Conservation (phyloP, 495 filamentous ascomycete species). For the Ascodesmis nigricans region DNA sequence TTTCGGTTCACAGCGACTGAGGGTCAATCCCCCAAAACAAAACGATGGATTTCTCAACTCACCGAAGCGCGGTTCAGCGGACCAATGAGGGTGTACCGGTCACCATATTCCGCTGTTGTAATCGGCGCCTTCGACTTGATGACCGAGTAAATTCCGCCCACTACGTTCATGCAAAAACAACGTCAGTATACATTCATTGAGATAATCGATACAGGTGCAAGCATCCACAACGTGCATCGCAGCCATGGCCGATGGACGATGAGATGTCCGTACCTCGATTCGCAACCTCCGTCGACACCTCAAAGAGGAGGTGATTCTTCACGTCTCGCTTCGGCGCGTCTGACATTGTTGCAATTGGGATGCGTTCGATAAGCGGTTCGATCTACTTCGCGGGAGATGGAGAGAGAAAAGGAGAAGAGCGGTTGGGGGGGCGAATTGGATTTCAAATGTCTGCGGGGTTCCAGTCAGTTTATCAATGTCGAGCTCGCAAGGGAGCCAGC, state of each 20-base stretch:
- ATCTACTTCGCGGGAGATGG: too few species aligned
- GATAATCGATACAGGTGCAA: background rate
- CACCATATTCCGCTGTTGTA: constrained; percentile 94
- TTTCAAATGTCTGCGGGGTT: too few species aligned
- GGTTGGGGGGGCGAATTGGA: too few species aligned
- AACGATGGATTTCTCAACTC: too few species aligned
- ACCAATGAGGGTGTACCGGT: constrained; percentile 85
- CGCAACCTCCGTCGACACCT: constrained; percentile 88
- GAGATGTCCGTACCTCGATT: constrained; percentile 50
- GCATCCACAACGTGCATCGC: background rate
- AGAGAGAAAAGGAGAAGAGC: too few species aligned
- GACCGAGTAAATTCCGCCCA: constrained; percentile 96
- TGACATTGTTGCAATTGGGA: too few species aligned
- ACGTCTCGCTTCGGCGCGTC: constrained; percentile 40
- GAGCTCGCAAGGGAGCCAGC: too few species aligned
- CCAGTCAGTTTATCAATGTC: too few species aligned
- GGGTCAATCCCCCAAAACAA: too few species aligned
- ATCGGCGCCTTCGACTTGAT: constrained; percentile 97
- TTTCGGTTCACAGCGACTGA: too few species aligned
- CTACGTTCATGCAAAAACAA: constrained; percentile 30
- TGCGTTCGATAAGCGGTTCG: too few species aligned
- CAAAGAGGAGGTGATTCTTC: constrained; percentile 69
- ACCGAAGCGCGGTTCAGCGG: constrained; percentile 79
- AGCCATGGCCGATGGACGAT: background rate
- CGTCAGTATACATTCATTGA: constrained; percentile 5